Percentiles rank a stretch among this genome's conserved stretches.
Conservation (phyloP, 495 filamentous ascomycete genomes). For the Podospora sp. region DNA sequence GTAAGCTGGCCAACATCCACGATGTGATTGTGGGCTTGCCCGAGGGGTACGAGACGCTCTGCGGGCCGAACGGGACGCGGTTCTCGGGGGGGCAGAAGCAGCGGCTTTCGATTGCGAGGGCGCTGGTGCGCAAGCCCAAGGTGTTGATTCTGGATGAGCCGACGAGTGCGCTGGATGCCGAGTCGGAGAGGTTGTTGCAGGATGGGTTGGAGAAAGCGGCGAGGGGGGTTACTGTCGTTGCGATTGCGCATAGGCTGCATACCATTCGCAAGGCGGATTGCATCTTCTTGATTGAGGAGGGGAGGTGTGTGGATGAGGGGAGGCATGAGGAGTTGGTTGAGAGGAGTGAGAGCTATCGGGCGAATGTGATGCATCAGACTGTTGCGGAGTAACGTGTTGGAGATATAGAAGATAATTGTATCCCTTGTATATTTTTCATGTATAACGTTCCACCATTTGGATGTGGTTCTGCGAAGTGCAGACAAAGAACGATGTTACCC, state of each 20-base stretch:
- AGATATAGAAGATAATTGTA: not conserved
- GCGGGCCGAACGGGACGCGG: conserved; percentile 51
- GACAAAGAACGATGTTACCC: no score
- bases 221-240: conserved; percentile 74
- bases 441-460: no score
- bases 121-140: conserved; percentile 75
- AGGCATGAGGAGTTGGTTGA: conserved; percentile 68
- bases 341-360: conserved; percentile 59
- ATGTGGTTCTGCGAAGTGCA: no score
- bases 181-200: conserved; percentile 70
- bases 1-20: conserved; percentile 61
- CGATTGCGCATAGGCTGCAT: conserved; percentile 75
- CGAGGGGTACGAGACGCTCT: conserved; percentile 41
- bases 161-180: conserved; percentile 77
- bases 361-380: conserved; percentile 53
- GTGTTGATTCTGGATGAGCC: conserved; percentile 85
- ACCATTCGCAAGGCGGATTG: conserved; percentile 76
- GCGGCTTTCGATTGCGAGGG: conserved; percentile 74
- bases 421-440: no score
- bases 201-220: conserved; percentile 70
- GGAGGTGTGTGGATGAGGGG: conserved; percentile 65
- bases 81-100: conserved; percentile 66
- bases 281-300: conserved; percentile 75
- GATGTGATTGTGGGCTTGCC: conserved; percentile 59
- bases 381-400: not conserved